Evolutionary conservation across 2,329 filamentous ascomycete species (phyloP), one percentile per base, ranked within the genome.

Genomic region (Fusarium algeriense): DNA sequence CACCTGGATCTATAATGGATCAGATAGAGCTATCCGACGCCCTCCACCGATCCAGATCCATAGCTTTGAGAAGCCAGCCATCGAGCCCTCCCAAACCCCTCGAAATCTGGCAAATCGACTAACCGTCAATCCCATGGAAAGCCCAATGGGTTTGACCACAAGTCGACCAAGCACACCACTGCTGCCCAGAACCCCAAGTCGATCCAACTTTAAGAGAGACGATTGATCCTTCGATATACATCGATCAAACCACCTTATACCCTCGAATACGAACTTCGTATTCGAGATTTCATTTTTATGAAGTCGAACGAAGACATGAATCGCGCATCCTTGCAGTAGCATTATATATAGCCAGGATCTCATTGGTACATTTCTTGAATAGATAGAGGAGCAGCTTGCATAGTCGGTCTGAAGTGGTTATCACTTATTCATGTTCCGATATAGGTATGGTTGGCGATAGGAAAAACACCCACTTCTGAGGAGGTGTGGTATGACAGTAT

Each of bases 1-100:
- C 5, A 97, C 94, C 4, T 98, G 94, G 79, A 85, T 98, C 19
- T 98, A 97, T 84, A 94, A 89, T 67, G 87, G 88, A 9, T 87
- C 90, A 2, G 89, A 94, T 69, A 83, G 86, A 23, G 85, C 88
- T 59, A 67, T 74, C 10, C 75, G 74, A 44, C 88, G 90, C 19
- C 89, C 93, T 26, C 84, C 89, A 1, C 89, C 91, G 0, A 89
- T 93, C 75, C 88, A 83, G 70, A 90, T 95, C 67, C 91, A 91
- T 49, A 89, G 85, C 70, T 94, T 92, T 77, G 94, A 97, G 79
- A 96, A 97, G 81, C 89, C 89, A 5, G 86, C 86, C 15, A 87
- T 90, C 43, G 89, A 89, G 60, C 80, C 77, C 17, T 72, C 77
- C 35, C 77, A 80, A n/a, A 87, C 85, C 1, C 81, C 82, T 3